Percentiles rank a stretch among this genome's conserved stretches.
Evolutionary conservation across 177 flowering plant genomes (phyloP).

Genomic region (Vitis hybrid): DNA sequence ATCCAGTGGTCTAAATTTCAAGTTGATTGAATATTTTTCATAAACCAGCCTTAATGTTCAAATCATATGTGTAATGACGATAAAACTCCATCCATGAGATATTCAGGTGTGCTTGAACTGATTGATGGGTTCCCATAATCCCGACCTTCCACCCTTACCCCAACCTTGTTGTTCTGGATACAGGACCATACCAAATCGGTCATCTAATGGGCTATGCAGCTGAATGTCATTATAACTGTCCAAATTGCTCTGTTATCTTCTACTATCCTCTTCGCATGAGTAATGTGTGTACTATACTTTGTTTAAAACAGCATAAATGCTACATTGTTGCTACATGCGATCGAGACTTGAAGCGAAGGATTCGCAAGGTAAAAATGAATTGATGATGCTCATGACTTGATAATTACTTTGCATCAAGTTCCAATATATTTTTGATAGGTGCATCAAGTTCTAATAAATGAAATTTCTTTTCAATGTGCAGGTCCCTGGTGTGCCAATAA

Average conservation of each 20-base stretch:
- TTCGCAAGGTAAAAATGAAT: conserved; percentile 69
- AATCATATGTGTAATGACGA: too few species aligned
- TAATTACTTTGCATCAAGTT: neutral
- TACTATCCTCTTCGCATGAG: neutral
- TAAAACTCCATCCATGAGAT: too few species aligned
- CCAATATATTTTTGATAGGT: neutral
- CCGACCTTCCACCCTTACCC: too few species aligned
- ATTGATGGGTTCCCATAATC: too few species aligned
- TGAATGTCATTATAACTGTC: neutral
- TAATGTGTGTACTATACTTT: neutral
- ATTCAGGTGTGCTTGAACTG: too few species aligned
- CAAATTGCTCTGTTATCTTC: neutral
- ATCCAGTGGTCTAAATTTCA: too few species aligned
- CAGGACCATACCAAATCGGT: neutral
- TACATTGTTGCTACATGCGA: conserved; percentile 97
- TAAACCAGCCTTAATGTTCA: too few species aligned
- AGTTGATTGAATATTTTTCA: too few species aligned
- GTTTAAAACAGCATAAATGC: conserved; percentile 80
- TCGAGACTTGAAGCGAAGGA: conserved; percentile 94
- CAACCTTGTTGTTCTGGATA: too few species aligned
- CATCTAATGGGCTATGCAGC: neutral
- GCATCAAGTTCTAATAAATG: neutral
- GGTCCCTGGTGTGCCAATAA: conserved; percentile 98
- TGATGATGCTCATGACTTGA: neutral
- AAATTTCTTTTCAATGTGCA: conserved; percentile 20